Evolutionary conservation across 306 rosid species (phyloP), one percentile per base, ranked within the genome.

Genomic region (Styphnolobium japonicum): DNA sequence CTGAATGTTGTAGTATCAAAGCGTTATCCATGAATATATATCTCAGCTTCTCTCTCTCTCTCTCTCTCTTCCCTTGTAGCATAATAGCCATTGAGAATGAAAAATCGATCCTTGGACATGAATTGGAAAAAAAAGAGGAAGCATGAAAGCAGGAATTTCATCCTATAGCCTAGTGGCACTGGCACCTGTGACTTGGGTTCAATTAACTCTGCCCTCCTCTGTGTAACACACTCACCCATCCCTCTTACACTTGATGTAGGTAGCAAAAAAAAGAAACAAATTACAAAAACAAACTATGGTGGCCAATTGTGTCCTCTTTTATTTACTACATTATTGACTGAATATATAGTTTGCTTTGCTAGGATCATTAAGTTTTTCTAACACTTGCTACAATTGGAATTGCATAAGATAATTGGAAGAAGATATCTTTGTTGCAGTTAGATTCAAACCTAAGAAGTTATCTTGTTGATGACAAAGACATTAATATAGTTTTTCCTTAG

Each of bases 1-100:
- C 39, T 56, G 64, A 64, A 46, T 83, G 37, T 71, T 69, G 2
- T 48, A 57, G 68, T 64, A 73, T 66, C 52, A 33, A 15, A 73
- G 57, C 68, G 21, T 55, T 55, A 14, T 12, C 76, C 21, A 12
- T 46, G 8, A 62, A 22, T 45, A 40, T 31, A 34, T 42, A 34
- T 69, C 49, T 67, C 60, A 67, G 3, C 25, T 45, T 68, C 52
- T 29, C 58, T 34, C 9, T 62, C 51, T 14, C 40, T 49, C 34
- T 23, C 10, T 29, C 6, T 29, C 10, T 58, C 4, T 6, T 9
- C 29, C 52, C 12, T 36, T 42, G 76, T 25, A 73, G 63, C 80
- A 36, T 73, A 48, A 37, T 73, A 79, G 55, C 18, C 55, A 16
- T 43, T 65, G 60, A 60, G 58, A 29, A 2, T 45, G 27, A 39